Conservation (phyloP, 768 basidiomycete genomes). For the Psilocybe cubensis region DNA sequence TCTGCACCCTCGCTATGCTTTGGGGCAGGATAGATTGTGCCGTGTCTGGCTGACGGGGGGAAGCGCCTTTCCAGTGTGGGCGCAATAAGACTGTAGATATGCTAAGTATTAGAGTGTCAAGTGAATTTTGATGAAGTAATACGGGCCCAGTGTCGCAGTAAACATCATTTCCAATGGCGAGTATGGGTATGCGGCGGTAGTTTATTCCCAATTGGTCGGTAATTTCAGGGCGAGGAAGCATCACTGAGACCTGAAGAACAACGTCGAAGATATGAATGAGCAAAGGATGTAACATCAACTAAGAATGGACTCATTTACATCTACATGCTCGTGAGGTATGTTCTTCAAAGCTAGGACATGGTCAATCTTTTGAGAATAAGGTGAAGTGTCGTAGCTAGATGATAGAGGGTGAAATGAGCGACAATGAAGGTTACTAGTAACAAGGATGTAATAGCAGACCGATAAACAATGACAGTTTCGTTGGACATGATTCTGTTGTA, state of each 20-base stretch:
- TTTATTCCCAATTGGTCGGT: conserved; percentile 52
- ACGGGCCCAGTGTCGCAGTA: conserved; percentile 57
- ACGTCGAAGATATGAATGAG: background rate
- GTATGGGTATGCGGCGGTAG: conserved; percentile 62
- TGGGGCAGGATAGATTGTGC: conserved; percentile 49
- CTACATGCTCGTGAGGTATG: conserved; percentile 50
- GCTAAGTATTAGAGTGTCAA: background rate
- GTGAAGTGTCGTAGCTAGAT: conserved; percentile 54
- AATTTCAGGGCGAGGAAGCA: conserved; percentile 59
- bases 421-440: background rate
- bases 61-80: conserved; percentile 58
- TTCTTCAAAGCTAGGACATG: conserved; percentile 52
- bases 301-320: conserved; percentile 33
- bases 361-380: conserved; percentile 55
- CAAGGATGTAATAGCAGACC: conserved; percentile 32
- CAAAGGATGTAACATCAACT: background rate
- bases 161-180: conserved; percentile 63
- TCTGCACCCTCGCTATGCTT: conserved; percentile 42
- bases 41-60: conserved; percentile 47
- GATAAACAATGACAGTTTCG: conserved; percentile 46
- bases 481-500: conserved; percentile 9
- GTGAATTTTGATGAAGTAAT: background rate
- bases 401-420: background rate
- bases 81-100: conserved; percentile 44
- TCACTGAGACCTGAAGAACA: conserved; percentile 43